A percentile compares a stretch with the other conserved stretches of the same genome.
Evolutionary conservation across 1,139 yeast species (phyloP).

Genomic region (Lodderomyces metapsilosis): DNA sequence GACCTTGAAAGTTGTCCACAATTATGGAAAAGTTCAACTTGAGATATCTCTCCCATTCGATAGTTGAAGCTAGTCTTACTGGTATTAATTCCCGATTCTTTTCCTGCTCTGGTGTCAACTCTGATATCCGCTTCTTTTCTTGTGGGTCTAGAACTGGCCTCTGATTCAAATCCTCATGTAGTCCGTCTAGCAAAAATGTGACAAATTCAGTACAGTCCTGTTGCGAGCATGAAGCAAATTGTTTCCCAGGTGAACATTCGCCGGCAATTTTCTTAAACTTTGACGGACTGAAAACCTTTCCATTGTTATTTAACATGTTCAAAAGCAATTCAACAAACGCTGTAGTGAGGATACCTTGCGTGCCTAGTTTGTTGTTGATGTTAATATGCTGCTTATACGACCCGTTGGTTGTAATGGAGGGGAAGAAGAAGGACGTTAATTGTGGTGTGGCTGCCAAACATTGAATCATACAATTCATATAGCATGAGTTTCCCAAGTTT

Average conservation of each 20-base stretch:
- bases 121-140: constrained; percentile 41
- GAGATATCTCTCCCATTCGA: constrained; percentile 92
- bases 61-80: constrained; percentile 80
- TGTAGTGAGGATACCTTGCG: constrained; percentile 78
- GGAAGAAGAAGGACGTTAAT: constrained; percentile 41
- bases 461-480: constrained; percentile 88
- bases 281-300: constrained; percentile 51
- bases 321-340: constrained; percentile 67
- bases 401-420: constrained; percentile 24
- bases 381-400: constrained; percentile 74
- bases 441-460: constrained; percentile 59
- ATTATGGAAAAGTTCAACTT: constrained; percentile 82
- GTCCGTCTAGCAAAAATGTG: constrained; percentile 75
- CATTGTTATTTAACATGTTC: constrained; percentile 53
- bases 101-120: constrained; percentile 74
- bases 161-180: constrained; percentile 86
- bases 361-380: constrained; percentile 71
- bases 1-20: constrained; percentile 89
- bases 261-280: constrained; percentile 67
- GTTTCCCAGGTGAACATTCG: constrained; percentile 57
- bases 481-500: constrained; percentile 90
- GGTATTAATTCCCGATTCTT: constrained; percentile 70
- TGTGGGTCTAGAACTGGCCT: constrained; percentile 34
- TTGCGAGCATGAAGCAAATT: constrained; percentile 74
- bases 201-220: constrained; percentile 94